Evolutionary conservation across 768 basidiomycete genomes (phyloP).

Genomic region (Auriscalpium vulgare): DNA sequence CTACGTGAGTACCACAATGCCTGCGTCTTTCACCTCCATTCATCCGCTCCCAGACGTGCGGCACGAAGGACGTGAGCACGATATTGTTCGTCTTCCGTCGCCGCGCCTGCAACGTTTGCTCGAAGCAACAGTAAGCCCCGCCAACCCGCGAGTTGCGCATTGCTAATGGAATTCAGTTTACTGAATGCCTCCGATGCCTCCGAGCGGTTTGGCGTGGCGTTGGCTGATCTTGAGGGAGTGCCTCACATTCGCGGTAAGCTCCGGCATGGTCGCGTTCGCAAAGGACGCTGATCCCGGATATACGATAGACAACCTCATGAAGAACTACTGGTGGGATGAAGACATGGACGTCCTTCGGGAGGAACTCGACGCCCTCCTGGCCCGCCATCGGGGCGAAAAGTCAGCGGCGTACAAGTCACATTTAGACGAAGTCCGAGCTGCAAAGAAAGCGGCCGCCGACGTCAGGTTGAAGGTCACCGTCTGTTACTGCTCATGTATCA

Average conservation of each 20-base stretch:
- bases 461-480: neutral
- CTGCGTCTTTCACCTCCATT: no score
- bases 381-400: neutral
- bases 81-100: slow-evolving; percentile 7
- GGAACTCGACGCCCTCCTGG: neutral
- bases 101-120: slow-evolving; percentile 8
- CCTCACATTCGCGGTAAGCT: no score
- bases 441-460: neutral
- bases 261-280: neutral
- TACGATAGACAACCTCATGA: no score
- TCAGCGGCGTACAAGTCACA: neutral
- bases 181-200: no score
- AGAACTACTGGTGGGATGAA: no score
- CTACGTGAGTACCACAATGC: neutral
- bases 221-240: no score
- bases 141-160: no score
- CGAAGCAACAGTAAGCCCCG: neutral
- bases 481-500: neutral
- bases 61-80: slow-evolving; percentile 3
- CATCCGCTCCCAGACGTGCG: slow-evolving; percentile 1
- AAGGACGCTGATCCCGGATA: no score
- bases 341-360: neutral
- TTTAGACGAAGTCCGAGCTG: neutral
- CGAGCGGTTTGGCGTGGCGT: no score
- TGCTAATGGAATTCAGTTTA: no score